phyloP scores from a whole-genome alignment of 176 grass and related monocot species.

The Bonia amplexicaulis region DNA sequence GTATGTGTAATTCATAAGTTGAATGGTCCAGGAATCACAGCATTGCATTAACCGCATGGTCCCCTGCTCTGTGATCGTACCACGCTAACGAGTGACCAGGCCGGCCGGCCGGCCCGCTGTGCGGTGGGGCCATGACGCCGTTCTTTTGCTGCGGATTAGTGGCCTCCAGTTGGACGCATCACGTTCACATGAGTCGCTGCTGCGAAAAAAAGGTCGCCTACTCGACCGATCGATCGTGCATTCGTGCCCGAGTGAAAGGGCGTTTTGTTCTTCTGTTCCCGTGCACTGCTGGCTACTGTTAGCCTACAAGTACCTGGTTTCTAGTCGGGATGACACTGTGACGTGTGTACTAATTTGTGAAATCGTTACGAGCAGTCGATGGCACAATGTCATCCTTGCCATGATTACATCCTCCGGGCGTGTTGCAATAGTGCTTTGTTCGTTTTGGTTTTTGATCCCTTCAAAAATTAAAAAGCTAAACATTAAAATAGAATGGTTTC shows the following conservation, averaged over 20 bases:
- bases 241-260: neutral
- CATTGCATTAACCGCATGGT: neutral
- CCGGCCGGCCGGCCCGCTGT: neutral
- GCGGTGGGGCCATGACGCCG: neutral
- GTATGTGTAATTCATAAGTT: too few species aligned
- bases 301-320: too few species aligned
- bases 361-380: too few species aligned
- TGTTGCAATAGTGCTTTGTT: too few species aligned
- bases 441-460: too few species aligned
- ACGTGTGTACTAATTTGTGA: neutral
- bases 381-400: too few species aligned
- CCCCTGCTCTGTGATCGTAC: neutral
- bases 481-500: too few species aligned
- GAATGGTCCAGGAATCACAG: too few species aligned
- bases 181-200: neutral
- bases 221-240: neutral
- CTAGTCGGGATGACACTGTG: neutral
- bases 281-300: neutral
- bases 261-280: neutral
- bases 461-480: too few species aligned
- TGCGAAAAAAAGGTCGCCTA: neutral
- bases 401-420: too few species aligned
- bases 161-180: neutral
- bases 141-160: neutral
- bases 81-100: neutral